Conservation (phyloP, 1,284 basidiomycete genomes). For the Cryptococcus sp. region DNA sequence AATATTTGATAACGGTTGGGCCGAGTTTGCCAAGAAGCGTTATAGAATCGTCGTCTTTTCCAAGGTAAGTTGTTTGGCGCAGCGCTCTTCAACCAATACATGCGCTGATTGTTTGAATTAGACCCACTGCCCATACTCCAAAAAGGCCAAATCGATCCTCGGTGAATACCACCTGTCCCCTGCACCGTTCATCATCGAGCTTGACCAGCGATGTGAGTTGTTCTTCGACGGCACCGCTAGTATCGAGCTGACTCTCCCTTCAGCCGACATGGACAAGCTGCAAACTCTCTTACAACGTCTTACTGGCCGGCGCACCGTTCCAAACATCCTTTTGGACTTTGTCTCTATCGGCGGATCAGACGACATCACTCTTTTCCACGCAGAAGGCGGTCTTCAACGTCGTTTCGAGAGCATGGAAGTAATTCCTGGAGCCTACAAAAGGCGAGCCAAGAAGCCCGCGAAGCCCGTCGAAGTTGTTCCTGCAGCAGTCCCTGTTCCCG, state of each 20-base stretch:
- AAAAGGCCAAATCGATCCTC: conserved; percentile 48
- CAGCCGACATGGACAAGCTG: conserved; percentile 45
- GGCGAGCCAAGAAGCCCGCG: background rate
- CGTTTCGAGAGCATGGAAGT: conserved; percentile 32
- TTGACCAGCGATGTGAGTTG: conserved; percentile 52
- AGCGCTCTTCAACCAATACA: no score
- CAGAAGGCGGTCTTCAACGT: conserved; percentile 46
- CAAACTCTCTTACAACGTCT: conserved; percentile 45
- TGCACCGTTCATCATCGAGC: conserved; percentile 49
- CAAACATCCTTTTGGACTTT: conserved; percentile 52
- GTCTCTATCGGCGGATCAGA: conserved; percentile 50
- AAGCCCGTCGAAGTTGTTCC: background rate
- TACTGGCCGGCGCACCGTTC: conserved; percentile 52
- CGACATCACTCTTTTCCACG: conserved; percentile 46
- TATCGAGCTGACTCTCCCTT: background rate
- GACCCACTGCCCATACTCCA: conserved; percentile 52
- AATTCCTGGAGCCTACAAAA: conserved; percentile 14
- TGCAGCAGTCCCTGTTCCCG: background rate
- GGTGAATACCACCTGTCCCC: conserved; percentile 39
- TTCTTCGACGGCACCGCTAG: background rate
- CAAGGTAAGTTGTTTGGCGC: conserved; percentile 37
- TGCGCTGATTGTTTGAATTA: conserved; percentile 15
- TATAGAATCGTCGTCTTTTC: conserved; percentile 49
- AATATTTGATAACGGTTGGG: conserved; percentile 42
- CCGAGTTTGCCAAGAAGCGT: conserved; percentile 32